Conservation (phyloP, 2,329 filamentous ascomycete species). For the Hirsutella minnesotensis region DNA sequence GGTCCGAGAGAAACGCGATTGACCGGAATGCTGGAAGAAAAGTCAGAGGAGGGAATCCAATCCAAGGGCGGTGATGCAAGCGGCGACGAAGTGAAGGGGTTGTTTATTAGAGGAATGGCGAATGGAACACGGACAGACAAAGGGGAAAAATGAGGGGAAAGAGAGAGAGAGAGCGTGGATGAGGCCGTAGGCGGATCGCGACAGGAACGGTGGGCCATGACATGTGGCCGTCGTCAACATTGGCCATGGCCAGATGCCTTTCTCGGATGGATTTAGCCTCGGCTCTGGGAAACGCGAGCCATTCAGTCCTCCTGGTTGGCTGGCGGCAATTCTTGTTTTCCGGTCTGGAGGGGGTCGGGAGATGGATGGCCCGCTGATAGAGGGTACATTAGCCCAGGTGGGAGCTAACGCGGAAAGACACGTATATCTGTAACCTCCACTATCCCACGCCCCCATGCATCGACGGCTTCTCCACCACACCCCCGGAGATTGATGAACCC, state of each 20-base stretch:
- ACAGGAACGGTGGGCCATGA: constrained; percentile 1
- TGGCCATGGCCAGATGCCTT: background rate
- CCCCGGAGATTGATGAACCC: too few relatives aligned
- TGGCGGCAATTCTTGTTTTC: too few relatives aligned
- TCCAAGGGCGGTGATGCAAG: background rate
- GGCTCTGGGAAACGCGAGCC: background rate
- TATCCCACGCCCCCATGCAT: too few relatives aligned
- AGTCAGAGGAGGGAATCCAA: background rate
- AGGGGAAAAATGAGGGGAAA: background rate
- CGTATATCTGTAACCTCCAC: too few relatives aligned
- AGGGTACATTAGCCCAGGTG: too few relatives aligned
- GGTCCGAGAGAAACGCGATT: background rate
- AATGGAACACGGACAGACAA: background rate
- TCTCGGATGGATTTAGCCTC: background rate
- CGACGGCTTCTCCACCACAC: too few relatives aligned
- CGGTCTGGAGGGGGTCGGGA: too few relatives aligned
- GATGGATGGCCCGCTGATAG: too few relatives aligned
- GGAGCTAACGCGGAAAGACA: too few relatives aligned
- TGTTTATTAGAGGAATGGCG: background rate
- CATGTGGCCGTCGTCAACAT: constrained; percentile 3
- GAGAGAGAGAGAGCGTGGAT: background rate
- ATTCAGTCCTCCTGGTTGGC: background rate
- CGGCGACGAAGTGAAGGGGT: background rate
- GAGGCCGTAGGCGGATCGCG: background rate
- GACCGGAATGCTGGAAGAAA: background rate